Evolutionary conservation across 768 basidiomycete species (phyloP), one percentile per base, ranked within the genome.

Genomic region (Kwoniella sp.): DNA sequence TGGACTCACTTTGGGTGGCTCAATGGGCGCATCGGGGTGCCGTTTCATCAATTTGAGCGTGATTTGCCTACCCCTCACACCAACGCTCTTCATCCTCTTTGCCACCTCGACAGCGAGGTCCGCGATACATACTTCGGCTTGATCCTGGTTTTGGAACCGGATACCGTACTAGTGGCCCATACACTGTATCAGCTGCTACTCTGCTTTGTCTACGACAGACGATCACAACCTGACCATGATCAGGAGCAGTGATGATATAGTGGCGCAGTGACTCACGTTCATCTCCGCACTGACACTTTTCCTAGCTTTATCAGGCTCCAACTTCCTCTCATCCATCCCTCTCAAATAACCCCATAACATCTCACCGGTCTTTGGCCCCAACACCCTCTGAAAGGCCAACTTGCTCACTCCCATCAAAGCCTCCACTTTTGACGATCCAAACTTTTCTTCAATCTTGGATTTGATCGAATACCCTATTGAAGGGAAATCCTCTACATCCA

Each of bases 271-370:
- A 84, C 91, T 76, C 69, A 94, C 93, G 72, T 92, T 99, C 72
- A 97, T 90, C 76, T 97, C 95, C 62, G 91, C 93, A 12, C 90
- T 92, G 21, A 99, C 92, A 6, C 89, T 91, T 79, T 92, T 93
- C 70, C 95, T 83, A 54, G 88, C 86, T 74, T 92, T 91, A 76
- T 91, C 89, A 33, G 87, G 88, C 76, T 92, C 90, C 48, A 98
- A 80, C 63, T 85, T 85, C 58, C 86, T 85, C 33, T 89, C 85
- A 70, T 98, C 96, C 26, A 92, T 82, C 0, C 96, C 96, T 19
- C 91, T 84, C 17, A 94, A 78, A 0, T 87, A 91, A 21, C 91
- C 91, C 72, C 86, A 93, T 25, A 98, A 80, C 44, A 85, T 94
- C 77, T 92, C 90, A 1, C 94, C 95, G 0, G 86, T 90, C 25